Evolutionary conservation across 176 grass and related monocot species (phyloP).

Genomic region (Oryza glaberrima): DNA sequence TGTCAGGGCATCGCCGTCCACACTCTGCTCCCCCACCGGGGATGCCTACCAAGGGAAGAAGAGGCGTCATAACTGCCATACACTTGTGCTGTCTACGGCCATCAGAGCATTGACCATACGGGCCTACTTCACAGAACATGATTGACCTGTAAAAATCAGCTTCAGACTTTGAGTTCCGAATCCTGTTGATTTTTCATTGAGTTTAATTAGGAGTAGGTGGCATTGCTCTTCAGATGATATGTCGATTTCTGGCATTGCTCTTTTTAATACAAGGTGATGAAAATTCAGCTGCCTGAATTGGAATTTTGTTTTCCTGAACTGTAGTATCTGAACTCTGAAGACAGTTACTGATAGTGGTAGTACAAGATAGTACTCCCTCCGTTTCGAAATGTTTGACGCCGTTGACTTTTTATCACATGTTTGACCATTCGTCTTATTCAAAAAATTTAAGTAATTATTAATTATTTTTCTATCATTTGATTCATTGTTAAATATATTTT

Average conservation of each 20-base stretch:
- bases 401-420: too few relatives aligned
- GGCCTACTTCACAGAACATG: conserved; percentile 18
- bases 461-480: too few relatives aligned
- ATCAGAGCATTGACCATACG: neutral
- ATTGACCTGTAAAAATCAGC: conserved; percentile 9
- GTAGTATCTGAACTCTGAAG: neutral
- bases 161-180: neutral
- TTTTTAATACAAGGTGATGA: neutral
- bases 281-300: neutral
- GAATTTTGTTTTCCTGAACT: neutral
- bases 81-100: neutral
- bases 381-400: too few relatives aligned
- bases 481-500: too few relatives aligned
- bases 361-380: neutral
- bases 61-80: conserved; percentile 20
- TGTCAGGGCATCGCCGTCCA: conserved; percentile 29
- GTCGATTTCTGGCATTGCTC: conserved; percentile 4
- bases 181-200: neutral
- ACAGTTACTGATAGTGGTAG: neutral
- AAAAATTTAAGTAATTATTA: too few relatives aligned
- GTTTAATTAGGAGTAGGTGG: neutral
- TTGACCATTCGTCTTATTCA: too few relatives aligned
- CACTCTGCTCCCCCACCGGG: neutral
- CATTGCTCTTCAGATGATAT: neutral
- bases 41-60: conserved; percentile 12